Evolutionary conservation across 345 rosid genomes (phyloP), one percentile per base, ranked within the genome.

Genomic region (Cardiospermum halicacabum): DNA sequence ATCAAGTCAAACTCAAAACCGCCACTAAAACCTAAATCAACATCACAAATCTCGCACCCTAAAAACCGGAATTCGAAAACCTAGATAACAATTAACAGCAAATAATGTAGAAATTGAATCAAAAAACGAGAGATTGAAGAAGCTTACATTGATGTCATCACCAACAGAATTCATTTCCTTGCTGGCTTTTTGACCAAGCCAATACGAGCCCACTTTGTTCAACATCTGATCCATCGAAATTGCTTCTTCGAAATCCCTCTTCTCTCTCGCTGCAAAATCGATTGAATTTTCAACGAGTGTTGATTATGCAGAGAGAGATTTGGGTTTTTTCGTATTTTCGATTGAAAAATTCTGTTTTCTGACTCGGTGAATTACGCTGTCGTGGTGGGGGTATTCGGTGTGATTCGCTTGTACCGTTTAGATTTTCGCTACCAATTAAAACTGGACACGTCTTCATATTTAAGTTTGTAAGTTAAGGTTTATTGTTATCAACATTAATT

Each of bases 121-220:
- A 25, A 24, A 22, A 11, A 60, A 40, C 19, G 39, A 43, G 59
- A 42, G 28, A 37, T 43, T 51, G 32, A 49, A 22, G 34, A 26
- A 31, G 67, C 39, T 34, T 81, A 93, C 96, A 55, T 71, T 87
- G 73, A 94, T 66, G 54, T 94, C 97, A 60, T 91, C 88, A 57
- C 97, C 96, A 56, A 94, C 84, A 56, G 99, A 91, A 73, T 64
- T 75, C 67, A 94, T 27, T 82, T 87, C 92, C 83, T 84, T 94
- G 89, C 66, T 83, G 53, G 97, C 95, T 64, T 51, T 85, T 72
- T 75, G 59, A 31, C 92, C 82, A 11, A 91, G 42, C 99, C 97
- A 89, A 70, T 81, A 91, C 9, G 96, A 87, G 3, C 99, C 97
- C 2, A 91, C 88, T 77, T 88, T 94, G 92, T 80, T 89, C 73